A percentile compares a stretch with the other conserved stretches of the same genome.
Conservation (phyloP, 768 basidiomycete genomes). For the Polyporus arcularius region DNA sequence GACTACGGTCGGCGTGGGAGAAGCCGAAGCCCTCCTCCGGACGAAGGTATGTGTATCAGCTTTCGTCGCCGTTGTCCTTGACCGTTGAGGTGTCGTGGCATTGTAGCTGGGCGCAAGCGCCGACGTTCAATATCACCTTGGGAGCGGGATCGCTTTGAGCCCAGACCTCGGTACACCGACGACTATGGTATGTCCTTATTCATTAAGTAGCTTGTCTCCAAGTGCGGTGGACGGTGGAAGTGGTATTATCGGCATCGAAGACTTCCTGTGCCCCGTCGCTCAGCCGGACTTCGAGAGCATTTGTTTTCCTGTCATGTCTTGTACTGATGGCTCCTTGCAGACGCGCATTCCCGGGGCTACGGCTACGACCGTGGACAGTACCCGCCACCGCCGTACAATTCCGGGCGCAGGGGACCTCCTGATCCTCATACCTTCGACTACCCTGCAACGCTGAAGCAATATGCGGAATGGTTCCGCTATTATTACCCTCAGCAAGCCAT, state of each 20-base stretch:
- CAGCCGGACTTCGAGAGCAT: too few relatives aligned
- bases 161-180: constrained; percentile 78
- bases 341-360: constrained; percentile 65
- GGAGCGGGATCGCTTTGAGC: constrained; percentile 81
- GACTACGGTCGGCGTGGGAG: constrained; percentile 71
- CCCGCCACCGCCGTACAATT: constrained; percentile 40
- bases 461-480: constrained; percentile 86
- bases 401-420: constrained; percentile 58
- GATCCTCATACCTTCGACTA: constrained; percentile 84
- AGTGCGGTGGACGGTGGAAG: too few relatives aligned
- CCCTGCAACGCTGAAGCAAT: constrained; percentile 80
- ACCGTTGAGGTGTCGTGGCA: constrained; percentile 10
- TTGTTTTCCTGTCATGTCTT: not conserved
- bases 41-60: constrained; percentile 53
- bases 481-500: constrained; percentile 72
- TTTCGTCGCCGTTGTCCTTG: not conserved
- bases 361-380: constrained; percentile 63
- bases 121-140: constrained; percentile 79
- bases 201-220: too few relatives aligned
- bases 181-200: constrained; percentile 64
- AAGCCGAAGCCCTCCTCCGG: constrained; percentile 80
- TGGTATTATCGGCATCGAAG: too few relatives aligned
- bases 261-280: too few relatives aligned
- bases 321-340: constrained; percentile 36
- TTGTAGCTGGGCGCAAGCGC: constrained; percentile 67